Percentiles rank a stretch among this genome's conserved stretches.
phyloP scores from a whole-genome alignment of 371 early-diverging fungal species.

The Haplosporangium sp. region DNA sequence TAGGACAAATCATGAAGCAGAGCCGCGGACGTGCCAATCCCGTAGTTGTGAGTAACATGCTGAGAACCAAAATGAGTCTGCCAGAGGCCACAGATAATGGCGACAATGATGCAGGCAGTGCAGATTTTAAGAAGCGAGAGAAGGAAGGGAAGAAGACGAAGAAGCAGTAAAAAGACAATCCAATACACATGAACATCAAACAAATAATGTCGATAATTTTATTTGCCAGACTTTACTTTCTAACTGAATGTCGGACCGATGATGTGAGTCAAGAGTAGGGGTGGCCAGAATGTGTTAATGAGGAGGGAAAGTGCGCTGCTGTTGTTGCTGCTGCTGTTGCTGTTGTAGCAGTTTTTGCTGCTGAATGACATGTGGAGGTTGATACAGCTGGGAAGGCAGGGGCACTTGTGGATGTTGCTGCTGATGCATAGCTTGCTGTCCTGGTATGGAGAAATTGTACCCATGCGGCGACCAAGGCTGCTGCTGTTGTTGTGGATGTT shows the following conservation, averaged over 20 bases:
- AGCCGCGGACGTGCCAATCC: conserved; percentile 46
- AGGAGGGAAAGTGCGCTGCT: too few species aligned
- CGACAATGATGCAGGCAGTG: neutral
- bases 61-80: conserved; percentile 21
- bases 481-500: conserved; percentile 10
- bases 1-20: conserved; percentile 45
- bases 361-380: conserved; percentile 9
- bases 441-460: neutral
- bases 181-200: too few species aligned
- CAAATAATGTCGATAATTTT: too few species aligned
- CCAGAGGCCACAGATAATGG: neutral
- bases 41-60: conserved; percentile 25
- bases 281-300: too few species aligned
- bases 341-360: conserved; percentile 17
- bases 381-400: conserved; percentile 13
- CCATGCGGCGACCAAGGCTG: conserved; percentile 9
- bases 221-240: too few species aligned
- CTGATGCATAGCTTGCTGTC: conserved; percentile 9
- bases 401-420: conserved; percentile 12
- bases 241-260: too few species aligned
- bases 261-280: too few species aligned
- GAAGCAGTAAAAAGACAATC: too few species aligned
- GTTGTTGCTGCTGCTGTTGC: conserved; percentile 6
- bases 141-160: too few species aligned
- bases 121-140: too few species aligned